Percentiles rank a stretch among this genome's conserved stretches.
Conservation (phyloP, 164 flowering plant genomes). For the Vitis riparia region DNA sequence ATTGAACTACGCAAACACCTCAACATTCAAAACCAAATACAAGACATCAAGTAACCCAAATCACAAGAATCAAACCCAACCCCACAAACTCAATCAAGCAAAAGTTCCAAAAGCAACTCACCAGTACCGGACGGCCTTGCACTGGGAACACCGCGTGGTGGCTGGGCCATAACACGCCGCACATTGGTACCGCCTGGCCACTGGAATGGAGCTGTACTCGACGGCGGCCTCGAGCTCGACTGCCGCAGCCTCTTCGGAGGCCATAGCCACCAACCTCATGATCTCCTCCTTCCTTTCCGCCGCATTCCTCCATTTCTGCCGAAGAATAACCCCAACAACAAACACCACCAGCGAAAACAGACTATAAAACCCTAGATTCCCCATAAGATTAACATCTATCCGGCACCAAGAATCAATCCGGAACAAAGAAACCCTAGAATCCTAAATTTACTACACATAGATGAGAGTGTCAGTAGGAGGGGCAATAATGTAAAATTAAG, state of each 20-base stretch:
- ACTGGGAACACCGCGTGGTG: slow-evolving; percentile 55
- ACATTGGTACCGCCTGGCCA: slow-evolving; percentile 28
- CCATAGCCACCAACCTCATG: slow-evolving; percentile 42
- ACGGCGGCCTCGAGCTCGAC: slow-evolving; percentile 51
- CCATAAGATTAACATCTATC: slow-evolving; percentile 44
- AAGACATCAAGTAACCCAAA: not conserved
- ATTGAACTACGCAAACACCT: not conserved
- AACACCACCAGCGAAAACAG: slow-evolving; percentile 18
- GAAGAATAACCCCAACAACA: slow-evolving; percentile 26
- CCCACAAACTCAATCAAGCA: too few species aligned
- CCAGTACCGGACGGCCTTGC: slow-evolving; percentile 72
- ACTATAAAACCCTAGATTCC: slow-evolving; percentile 55
- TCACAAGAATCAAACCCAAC: too few species aligned
- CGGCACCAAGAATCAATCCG: slow-evolving; percentile 29
- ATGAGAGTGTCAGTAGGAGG: not conserved
- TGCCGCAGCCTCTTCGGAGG: slow-evolving; percentile 53
- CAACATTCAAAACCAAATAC: not conserved
- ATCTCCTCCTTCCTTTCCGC: slow-evolving; percentile 63
- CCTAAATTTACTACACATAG: slow-evolving; percentile 21
- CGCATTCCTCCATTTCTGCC: slow-evolving; percentile 53
- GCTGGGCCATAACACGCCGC: slow-evolving; percentile 54
- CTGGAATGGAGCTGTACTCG: slow-evolving; percentile 18
- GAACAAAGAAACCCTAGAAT: slow-evolving; percentile 30
- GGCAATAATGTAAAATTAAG: too few species aligned
- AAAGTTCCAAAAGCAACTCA: slow-evolving; percentile 10